A percentile compares a stretch with the other conserved stretches of the same genome.
Evolutionary conservation across 2,329 filamentous ascomycete species (phyloP).

Genomic region (Ophiosphaerella herpotricha): DNA sequence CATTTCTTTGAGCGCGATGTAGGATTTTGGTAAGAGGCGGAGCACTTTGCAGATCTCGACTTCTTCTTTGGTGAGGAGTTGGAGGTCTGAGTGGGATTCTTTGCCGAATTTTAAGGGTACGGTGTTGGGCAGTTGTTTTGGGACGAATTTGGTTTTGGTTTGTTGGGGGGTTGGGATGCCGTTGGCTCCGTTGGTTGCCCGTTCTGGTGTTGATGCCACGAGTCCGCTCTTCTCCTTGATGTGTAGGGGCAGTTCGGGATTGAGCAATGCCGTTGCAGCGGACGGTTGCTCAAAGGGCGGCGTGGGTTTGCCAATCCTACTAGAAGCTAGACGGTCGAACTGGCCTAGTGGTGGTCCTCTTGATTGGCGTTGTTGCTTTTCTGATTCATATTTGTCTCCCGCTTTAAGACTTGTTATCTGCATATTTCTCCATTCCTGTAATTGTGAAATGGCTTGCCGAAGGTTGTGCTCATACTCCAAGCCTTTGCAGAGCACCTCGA

Average conservation of each 20-base stretch:
- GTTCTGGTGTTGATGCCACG: slow-evolving; percentile 48
- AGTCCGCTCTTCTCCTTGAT: slow-evolving; percentile 49
- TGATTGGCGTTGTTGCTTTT: slow-evolving; percentile 78
- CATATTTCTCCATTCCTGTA: slow-evolving; percentile 91
- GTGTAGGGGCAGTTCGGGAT: slow-evolving; percentile 74
- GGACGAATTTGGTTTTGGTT: slow-evolving; percentile 55
- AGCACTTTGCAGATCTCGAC: slow-evolving; percentile 82
- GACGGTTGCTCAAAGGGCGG: slow-evolving; percentile 70
- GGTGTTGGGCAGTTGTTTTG: slow-evolving; percentile 64
- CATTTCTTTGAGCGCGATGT: slow-evolving; percentile 90
- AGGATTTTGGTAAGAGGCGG: slow-evolving; percentile 89
- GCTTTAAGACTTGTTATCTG: slow-evolving; percentile 82
- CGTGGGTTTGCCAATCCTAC: slow-evolving; percentile 68
- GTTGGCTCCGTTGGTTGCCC: slow-evolving; percentile 51
- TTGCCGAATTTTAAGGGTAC: slow-evolving; percentile 70
- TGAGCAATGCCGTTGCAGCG: slow-evolving; percentile 76
- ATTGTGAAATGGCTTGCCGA: slow-evolving; percentile 82
- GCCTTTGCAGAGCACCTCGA: slow-evolving; percentile 81
- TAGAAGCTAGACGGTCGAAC: slow-evolving; percentile 81
- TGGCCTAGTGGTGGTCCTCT: slow-evolving; percentile 70
- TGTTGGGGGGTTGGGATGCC: slow-evolving; percentile 45
- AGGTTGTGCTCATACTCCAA: slow-evolving; percentile 90
- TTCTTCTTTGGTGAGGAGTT: slow-evolving; percentile 84
- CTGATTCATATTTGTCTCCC: slow-evolving; percentile 90
- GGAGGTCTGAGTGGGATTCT: slow-evolving; percentile 79